A percentile compares a stretch with the other conserved stretches of the same genome.
Conservation (phyloP, 495 filamentous ascomycete species). For the Bathelium albidoporum region DNA sequence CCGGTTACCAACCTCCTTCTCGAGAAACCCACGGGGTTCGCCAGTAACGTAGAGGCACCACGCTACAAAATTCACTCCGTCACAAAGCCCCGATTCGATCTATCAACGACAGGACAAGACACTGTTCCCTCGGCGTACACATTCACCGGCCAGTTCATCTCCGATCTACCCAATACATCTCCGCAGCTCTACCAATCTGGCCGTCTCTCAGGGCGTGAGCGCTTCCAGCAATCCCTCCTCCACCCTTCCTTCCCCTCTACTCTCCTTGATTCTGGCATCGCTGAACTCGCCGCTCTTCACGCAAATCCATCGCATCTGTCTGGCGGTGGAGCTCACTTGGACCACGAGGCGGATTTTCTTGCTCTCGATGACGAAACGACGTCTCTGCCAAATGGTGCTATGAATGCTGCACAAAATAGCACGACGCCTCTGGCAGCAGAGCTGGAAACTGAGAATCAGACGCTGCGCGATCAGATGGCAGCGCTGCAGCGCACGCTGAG, state of each 20-base stretch:
- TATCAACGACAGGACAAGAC: conserved; percentile 34
- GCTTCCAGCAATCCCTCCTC: conserved; percentile 42
- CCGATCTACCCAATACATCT: not conserved
- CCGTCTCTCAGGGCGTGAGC: conserved; percentile 11
- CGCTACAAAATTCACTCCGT: conserved; percentile 49
- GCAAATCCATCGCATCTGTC: conserved; percentile 4
- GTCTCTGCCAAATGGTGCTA: not conserved
- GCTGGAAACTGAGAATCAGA: conserved; percentile 17
- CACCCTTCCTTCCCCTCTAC: conserved; percentile 43
- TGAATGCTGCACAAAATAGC: not conserved
- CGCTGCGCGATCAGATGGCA: conserved; percentile 25
- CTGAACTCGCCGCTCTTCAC: conserved; percentile 38
- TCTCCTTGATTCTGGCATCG: conserved; percentile 47
- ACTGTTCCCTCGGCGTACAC: conserved; percentile 54
- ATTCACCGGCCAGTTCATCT: conserved; percentile 53
- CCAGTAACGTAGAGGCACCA: conserved; percentile 23
- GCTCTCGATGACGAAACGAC: conserved; percentile 15
- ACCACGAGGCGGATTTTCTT: conserved; percentile 24
- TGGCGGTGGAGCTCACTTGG: not conserved
- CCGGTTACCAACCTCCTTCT: conserved; percentile 70
- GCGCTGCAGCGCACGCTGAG: conserved; percentile 29
- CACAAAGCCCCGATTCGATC: conserved; percentile 56
- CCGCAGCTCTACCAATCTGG: not conserved
- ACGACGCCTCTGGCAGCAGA: conserved; percentile 7
- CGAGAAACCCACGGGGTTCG: conserved; percentile 52